Conservation (phyloP, 805 yeast genomes). For the Myxozyma neglecta region DNA sequence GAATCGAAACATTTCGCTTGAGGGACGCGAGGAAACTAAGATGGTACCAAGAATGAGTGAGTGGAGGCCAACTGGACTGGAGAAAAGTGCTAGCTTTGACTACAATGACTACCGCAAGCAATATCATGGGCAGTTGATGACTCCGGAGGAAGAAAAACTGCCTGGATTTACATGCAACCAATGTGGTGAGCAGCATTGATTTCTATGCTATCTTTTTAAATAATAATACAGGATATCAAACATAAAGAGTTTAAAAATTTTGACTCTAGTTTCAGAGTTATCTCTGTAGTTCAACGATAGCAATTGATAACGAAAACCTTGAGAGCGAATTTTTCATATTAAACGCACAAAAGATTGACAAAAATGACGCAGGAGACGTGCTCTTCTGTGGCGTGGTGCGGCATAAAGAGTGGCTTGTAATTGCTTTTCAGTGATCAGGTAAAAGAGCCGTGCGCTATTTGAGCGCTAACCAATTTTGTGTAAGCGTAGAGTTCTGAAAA, state of each 20-base stretch:
- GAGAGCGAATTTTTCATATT: no score
- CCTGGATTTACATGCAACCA: slow-evolving; percentile 25
- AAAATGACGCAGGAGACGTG: no score
- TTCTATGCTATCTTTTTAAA: not conserved
- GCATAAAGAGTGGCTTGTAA: no score
- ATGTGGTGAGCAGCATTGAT: not conserved
- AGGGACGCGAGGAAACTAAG: not conserved
- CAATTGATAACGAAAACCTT: no score
- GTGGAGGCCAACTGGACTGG: not conserved
- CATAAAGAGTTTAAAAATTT: no score
- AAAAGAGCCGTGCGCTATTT: no score
- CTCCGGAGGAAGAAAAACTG: slow-evolving; percentile 26
- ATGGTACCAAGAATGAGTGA: not conserved
- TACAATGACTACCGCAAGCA: slow-evolving; percentile 27
- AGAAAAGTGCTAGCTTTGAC: slow-evolving; percentile 18
- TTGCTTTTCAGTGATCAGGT: no score
- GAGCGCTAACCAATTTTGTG: not conserved
- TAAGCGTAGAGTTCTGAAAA: not conserved
- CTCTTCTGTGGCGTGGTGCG: no score
- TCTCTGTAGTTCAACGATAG: no score
- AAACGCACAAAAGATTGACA: no score
- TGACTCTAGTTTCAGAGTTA: no score
- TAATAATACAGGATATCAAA: not conserved
- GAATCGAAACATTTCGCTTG: not conserved
- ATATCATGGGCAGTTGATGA: slow-evolving; percentile 27